Conservation (phyloP, 345 rosid species). For the Salix arbutifolia region DNA sequence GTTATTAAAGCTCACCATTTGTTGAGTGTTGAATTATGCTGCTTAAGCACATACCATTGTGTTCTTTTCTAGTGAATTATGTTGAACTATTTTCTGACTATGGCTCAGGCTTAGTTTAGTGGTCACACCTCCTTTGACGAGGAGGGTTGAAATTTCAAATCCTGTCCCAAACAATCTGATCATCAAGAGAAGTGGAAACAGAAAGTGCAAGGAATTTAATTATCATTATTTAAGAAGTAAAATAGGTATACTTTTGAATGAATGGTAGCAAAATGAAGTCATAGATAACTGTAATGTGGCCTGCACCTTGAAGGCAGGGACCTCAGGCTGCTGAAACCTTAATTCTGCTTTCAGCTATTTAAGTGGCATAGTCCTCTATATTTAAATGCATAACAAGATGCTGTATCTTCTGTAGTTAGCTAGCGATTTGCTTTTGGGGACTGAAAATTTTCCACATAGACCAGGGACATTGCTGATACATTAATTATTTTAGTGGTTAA, state of each 20-base stretch:
- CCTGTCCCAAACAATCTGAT: neutral
- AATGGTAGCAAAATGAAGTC: neutral
- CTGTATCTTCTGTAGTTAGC: neutral
- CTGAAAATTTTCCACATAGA: neutral
- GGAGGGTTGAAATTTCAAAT: neutral
- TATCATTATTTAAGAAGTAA: neutral
- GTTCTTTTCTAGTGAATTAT: constrained; percentile 2
- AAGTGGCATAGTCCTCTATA: neutral
- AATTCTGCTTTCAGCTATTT: neutral
- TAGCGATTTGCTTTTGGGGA: neutral
- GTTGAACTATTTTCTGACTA: neutral
- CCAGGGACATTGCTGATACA: neutral
- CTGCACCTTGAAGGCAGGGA: neutral
- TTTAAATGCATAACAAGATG: too few species aligned
- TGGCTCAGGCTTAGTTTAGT: neutral
- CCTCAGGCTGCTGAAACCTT: neutral
- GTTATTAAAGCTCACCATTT: neutral
- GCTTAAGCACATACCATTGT: neutral
- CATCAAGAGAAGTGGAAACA: neutral
- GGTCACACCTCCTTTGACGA: neutral
- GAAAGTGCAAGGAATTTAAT: neutral
- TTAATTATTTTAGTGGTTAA: neutral
- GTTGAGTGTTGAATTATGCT: neutral
- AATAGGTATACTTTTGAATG: neutral
- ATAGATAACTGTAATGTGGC: neutral